Evolutionary conservation across 1,139 yeast species (phyloP), one percentile per base, ranked within the genome.

Genomic region (Debaryomyces subglobosus): DNA sequence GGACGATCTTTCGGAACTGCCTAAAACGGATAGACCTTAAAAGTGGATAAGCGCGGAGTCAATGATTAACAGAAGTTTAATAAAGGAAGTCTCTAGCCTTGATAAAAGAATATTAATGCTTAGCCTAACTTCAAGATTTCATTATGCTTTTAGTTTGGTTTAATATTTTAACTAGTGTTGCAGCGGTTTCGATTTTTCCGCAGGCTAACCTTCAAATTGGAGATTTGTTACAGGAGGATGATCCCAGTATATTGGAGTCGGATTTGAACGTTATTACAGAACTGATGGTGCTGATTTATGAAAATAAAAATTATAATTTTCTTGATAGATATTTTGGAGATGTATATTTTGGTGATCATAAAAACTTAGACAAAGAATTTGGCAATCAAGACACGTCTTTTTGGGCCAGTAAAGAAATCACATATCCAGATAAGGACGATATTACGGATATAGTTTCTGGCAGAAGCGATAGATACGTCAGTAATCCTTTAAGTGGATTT

Each of bases 401-500:
- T 5, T 32, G 35, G 35, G 16, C 35, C 13, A 15, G 12, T 13
- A n/a, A n/a, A 12, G 35, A 4, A 20, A 6, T 32, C 15, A 32
- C 4, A 37, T 66, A 63, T 50, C 73, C 73, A 24, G 70, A 68
- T 48, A 64, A 63, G 33, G 74, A 70, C 52, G 75, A 70, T 49
- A 58, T 69, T 38, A 59, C 71, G 45, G 74, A 70, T 54, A 55
- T 70, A 48, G 66, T 65, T 49, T 32, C 35, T 3, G 75, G 74
- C 13, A 60, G 67, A 21, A 57, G 65, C 39, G 65, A 61, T 20
- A 52, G 69, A 41, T 70, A 70, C 52, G 64, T 71, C 47, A 74
- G 74, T 48, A 72, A 71, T 50, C 70, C 68, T 27, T 65, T 61
- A 47, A 63, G 69, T 1, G 75, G 76, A 1, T 62, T 69, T 39